phyloP scores from a whole-genome alignment of 2,329 filamentous ascomycete species.

The Chrysosporium keratinophilum region DNA sequence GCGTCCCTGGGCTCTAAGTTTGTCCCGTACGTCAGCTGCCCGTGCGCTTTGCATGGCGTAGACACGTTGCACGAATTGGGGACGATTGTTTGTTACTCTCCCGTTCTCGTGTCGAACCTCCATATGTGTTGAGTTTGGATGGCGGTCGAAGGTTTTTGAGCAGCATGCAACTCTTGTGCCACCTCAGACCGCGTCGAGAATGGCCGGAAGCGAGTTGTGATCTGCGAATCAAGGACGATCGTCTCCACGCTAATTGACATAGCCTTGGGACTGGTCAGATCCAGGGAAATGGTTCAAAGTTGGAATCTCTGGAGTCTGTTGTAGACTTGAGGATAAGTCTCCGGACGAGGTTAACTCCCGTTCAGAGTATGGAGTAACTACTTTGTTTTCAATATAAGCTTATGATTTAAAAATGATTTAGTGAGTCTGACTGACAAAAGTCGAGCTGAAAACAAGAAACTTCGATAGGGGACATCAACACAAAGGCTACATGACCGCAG shows the following conservation, averaged over 20 bases:
- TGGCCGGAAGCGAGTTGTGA: neutral
- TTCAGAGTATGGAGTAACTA: too few relatives aligned
- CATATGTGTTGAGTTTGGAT: neutral
- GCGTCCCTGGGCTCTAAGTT: neutral
- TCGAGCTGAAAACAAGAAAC: too few relatives aligned
- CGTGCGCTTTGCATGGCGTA: slow-evolving; percentile 6
- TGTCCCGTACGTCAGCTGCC: neutral
- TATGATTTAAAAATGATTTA: too few relatives aligned
- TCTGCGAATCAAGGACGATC: neutral
- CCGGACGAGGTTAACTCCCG: too few relatives aligned
- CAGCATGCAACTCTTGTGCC: slow-evolving; percentile 1
- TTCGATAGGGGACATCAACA: too few relatives aligned
- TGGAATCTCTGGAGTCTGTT: neutral
- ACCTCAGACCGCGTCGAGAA: neutral
- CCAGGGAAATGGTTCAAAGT: neutral
- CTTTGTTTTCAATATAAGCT: too few relatives aligned
- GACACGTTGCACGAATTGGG: slow-evolving; percentile 2
- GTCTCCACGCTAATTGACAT: slow-evolving; percentile 4
- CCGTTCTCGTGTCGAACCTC: too few relatives aligned
- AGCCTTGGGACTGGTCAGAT: slow-evolving; percentile 1
- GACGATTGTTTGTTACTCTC: neutral
- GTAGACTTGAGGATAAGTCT: too few relatives aligned
- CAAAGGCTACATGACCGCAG: too few relatives aligned
- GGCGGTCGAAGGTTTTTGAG: neutral
- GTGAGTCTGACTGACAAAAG: too few relatives aligned